Percentiles rank a stretch among this genome's conserved stretches.
Conservation (phyloP, 2,329 filamentous ascomycete genomes). For the Epichloe aotearoae region DNA sequence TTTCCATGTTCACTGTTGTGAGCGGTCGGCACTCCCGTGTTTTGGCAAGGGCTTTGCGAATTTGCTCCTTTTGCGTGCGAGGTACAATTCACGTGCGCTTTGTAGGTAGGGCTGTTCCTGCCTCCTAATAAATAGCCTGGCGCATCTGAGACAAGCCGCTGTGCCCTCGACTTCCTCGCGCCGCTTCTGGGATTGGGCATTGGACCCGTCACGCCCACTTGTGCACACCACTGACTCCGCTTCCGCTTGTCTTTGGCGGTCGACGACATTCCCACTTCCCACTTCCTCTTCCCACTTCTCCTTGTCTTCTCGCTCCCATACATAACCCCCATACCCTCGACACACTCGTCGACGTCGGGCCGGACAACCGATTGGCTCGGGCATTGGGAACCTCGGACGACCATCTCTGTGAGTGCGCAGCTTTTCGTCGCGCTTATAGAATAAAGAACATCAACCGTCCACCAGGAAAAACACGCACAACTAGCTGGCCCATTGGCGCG, state of each 20-base stretch:
- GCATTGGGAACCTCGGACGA: not conserved
- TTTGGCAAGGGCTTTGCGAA: too few species aligned
- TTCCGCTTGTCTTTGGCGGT: conserved; percentile 1
- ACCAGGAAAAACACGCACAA: not conserved
- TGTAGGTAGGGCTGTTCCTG: too few species aligned
- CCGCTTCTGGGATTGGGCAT: not conserved
- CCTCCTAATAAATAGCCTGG: too few species aligned
- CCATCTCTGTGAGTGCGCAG: not conserved
- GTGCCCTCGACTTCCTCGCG: not conserved
- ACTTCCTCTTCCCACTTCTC: not conserved
- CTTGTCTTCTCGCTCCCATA: not conserved
- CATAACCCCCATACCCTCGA: too few species aligned
- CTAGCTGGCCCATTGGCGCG: not conserved
- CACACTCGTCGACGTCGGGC: not conserved
- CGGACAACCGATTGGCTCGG: not conserved
- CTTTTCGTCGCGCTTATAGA: not conserved
- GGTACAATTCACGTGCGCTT: too few species aligned
- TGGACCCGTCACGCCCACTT: not conserved
- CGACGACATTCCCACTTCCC: not conserved
- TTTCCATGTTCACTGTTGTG: too few species aligned
- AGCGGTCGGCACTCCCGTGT: too few species aligned
- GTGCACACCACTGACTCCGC: conserved; percentile 2
- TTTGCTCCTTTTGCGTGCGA: too few species aligned
- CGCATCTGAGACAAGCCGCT: too few species aligned
- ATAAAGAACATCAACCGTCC: not conserved